These are phyloP conservation scores for Silene vulgaris DNA, from an alignment of 179 eudicot species.

Conservation along the genomic window DNA sequence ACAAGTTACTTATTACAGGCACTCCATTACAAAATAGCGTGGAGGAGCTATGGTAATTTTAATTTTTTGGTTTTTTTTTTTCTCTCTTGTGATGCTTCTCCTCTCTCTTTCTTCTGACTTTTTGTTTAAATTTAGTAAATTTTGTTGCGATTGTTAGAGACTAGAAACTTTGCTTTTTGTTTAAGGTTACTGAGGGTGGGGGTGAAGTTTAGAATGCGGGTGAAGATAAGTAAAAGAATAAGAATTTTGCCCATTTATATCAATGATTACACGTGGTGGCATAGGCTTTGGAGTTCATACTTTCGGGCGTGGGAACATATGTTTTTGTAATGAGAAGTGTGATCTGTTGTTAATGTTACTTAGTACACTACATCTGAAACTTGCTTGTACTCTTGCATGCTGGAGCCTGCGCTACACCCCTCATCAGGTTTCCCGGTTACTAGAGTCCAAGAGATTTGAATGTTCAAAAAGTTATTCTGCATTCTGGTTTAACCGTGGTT, in stretches of 20 bases:
- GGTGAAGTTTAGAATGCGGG: neutral
- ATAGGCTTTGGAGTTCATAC: conserved; percentile 8
- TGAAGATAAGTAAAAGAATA: neutral
- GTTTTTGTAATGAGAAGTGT: neutral
- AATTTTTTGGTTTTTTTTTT: conserved; percentile 10
- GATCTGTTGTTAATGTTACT: neutral
- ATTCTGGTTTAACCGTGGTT: neutral
- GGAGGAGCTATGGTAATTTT: conserved; percentile 86
- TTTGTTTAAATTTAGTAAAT: neutral
- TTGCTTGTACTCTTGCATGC: neutral
- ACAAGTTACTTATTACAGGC: conserved; percentile 96
- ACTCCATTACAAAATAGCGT: conserved; percentile 98
- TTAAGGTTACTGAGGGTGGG: neutral
- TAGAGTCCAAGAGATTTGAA: neutral
- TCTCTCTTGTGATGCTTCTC: neutral
- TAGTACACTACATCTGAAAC: conserved; percentile 6
- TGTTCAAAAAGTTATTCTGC: neutral
- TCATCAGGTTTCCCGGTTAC: neutral
- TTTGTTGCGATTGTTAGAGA: neutral
- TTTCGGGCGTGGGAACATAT: neutral
- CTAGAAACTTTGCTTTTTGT: neutral
- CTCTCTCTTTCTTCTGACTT: neutral
- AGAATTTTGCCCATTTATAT: neutral
- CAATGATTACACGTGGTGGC: neutral
- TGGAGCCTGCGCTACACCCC: neutral